Evolutionary conservation across 768 basidiomycete species (phyloP), one percentile per base, ranked within the genome.

Genomic region (Filobasidium floriforme): DNA sequence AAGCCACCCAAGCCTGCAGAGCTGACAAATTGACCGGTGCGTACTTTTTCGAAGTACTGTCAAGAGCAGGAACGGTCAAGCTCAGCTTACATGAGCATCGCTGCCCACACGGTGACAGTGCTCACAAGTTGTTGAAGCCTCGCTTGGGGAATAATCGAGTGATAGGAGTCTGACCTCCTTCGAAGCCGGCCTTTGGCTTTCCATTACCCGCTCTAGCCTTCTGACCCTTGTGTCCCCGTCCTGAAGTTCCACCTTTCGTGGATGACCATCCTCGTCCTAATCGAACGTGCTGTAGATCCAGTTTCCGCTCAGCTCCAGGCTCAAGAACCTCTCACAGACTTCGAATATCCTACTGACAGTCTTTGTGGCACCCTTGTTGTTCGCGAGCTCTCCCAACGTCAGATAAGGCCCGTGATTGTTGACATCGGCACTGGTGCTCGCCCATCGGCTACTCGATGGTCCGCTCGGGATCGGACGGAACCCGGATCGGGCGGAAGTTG

Each of bases 141-240:
- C 86, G 84, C 82, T 99, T 99, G 6, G 96, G 96, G 75, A 93
- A 89, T 52, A 87, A 81, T 69, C 90, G 87, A 6, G 89, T 88
- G 62, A 98, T 86, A 15, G 94, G 90, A 5, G 94, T 97, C 78
- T 97, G 94, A 69, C 96, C 96, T 75, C 96, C 96, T 79, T 97
- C 96, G 69, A 97, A 99, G 7, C 90, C 87, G 29, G 85, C 82
- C 71, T 83, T 85, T 37, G 85, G 87, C 71, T 90, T 88, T 5
- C 91, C 89, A 66, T 88, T 86, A 1, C 93, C 93, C 5, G 90
- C 86, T 68, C 94, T 86, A 43, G 96, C 88, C 67, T 92, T 93
- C 79, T 94, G 92, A 71, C 96, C 96, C 73, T 99, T 99, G 79
- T 89, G 85, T 80, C 96, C 96, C 63, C 91, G 84, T 70, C 91